These are phyloP conservation scores for Mucor lusitanicus DNA, from an alignment of 371 early-diverging fungal species.

Conservation along the genomic window DNA sequence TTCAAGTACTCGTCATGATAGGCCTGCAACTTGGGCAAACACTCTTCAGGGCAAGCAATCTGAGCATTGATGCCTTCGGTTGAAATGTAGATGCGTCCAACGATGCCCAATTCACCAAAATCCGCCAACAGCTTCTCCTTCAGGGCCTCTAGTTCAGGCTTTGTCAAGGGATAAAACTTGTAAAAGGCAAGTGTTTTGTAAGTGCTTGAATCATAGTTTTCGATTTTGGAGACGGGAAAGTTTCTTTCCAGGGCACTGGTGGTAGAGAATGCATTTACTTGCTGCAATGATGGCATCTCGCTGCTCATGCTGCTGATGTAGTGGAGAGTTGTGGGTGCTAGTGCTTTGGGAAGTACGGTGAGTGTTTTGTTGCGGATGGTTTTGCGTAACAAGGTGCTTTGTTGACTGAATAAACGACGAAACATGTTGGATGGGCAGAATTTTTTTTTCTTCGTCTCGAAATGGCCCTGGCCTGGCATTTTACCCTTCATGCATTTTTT, in stretches of 20 bases:
- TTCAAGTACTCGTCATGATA: conserved; percentile 30
- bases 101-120: conserved; percentile 55
- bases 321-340: neutral
- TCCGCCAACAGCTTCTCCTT: conserved; percentile 54
- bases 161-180: conserved; percentile 57
- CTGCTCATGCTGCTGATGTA: neutral
- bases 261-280: conserved; percentile 10
- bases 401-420: conserved; percentile 14
- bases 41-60: conserved; percentile 67
- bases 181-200: conserved; percentile 76
- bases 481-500: neutral
- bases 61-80: conserved; percentile 85
- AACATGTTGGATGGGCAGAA: conserved; percentile 9
- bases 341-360: neutral
- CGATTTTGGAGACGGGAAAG: conserved; percentile 20
- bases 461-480: neutral
- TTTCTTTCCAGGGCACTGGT: conserved; percentile 5
- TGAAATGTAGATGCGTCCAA: conserved; percentile 80
- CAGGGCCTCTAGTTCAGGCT: conserved; percentile 38
- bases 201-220: conserved; percentile 35
- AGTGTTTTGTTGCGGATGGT: neutral
- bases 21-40: conserved; percentile 44
- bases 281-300: neutral
- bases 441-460: neutral
- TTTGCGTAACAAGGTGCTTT: conserved; percentile 1